phyloP scores from a whole-genome alignment of 108 stramenopile genomes.

The Cyclostephanos tholiformis region DNA sequence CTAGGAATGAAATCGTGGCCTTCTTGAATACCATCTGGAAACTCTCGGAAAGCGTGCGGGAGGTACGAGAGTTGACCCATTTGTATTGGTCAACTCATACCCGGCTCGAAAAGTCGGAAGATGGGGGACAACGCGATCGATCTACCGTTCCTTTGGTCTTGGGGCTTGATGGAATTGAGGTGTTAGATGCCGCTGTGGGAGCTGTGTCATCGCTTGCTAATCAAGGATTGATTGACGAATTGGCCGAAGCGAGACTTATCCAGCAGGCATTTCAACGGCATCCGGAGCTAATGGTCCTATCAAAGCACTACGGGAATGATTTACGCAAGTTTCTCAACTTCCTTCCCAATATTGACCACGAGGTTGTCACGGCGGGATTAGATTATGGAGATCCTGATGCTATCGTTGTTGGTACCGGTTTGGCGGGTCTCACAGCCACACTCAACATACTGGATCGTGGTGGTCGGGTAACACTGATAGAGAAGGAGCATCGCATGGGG shows the following conservation, averaged over 20 bases:
- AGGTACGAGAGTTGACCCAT: slow-evolving; percentile 77
- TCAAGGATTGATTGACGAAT: slow-evolving; percentile 58
- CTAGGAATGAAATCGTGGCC: slow-evolving; percentile 90
- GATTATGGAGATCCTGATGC: slow-evolving; percentile 74
- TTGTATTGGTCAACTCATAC: slow-evolving; percentile 70
- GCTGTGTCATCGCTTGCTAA: slow-evolving; percentile 62
- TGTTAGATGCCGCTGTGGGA: slow-evolving; percentile 75
- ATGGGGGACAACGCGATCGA: not conserved
- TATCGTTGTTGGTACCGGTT: slow-evolving; percentile 88
- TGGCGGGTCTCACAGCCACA: slow-evolving; percentile 86
- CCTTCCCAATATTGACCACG: slow-evolving; percentile 54
- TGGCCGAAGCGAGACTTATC: slow-evolving; percentile 69
- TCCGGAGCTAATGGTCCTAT: slow-evolving; percentile 73
- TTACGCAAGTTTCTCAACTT: slow-evolving; percentile 61
- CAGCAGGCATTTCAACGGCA: slow-evolving; percentile 67
- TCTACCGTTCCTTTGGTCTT: slow-evolving; percentile 4
- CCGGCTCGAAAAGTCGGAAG: slow-evolving; percentile 52
- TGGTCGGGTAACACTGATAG: slow-evolving; percentile 80
- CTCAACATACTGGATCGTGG: slow-evolving; percentile 88
- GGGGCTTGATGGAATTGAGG: slow-evolving; percentile 37
- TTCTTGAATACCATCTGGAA: slow-evolving; percentile 87
- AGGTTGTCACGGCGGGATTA: slow-evolving; percentile 16
- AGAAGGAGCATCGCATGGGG: slow-evolving; percentile 88
- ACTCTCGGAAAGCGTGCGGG: slow-evolving; percentile 74
- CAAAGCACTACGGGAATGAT: slow-evolving; percentile 75